Evolutionary conservation across 2,329 filamentous ascomycete species (phyloP).

Genomic region (Neoarthrinium moseri): DNA sequence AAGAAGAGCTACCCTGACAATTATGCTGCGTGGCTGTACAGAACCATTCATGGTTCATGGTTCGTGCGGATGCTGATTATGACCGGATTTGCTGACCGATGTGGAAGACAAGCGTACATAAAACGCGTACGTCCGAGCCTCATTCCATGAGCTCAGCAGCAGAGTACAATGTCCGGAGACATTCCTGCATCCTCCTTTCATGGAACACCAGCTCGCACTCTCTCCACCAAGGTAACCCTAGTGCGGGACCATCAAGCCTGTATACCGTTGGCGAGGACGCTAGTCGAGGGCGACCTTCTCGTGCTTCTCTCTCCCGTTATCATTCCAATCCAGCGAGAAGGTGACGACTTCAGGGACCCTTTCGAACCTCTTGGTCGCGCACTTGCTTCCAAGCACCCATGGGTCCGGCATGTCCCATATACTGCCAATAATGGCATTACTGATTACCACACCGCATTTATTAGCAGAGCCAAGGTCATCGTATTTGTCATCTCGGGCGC

Average conservation of each 20-base stretch:
- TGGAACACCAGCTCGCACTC: neutral
- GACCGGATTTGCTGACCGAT: neutral
- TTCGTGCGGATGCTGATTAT: too few species aligned
- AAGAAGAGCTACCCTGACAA: neutral
- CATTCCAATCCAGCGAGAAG: constrained; percentile 39
- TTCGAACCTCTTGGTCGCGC: constrained; percentile 70
- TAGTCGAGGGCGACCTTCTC: constrained; percentile 52
- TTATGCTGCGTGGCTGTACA: neutral
- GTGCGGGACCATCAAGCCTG: constrained; percentile 43
- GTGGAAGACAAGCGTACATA: neutral
- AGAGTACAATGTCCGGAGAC: neutral
- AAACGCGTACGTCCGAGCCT: neutral
- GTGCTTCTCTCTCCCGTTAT: constrained; percentile 61
- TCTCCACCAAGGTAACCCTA: constrained; percentile 15
- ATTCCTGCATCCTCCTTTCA: neutral
- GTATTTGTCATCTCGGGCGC: constrained; percentile 59
- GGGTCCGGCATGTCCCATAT: constrained; percentile 72
- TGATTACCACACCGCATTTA: constrained; percentile 60
- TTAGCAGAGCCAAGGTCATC: constrained; percentile 57
- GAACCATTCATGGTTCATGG: too few species aligned
- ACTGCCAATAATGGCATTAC: constrained; percentile 63
- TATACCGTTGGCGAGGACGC: constrained; percentile 44
- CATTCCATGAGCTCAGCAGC: too few species aligned
- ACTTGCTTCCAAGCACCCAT: constrained; percentile 57
- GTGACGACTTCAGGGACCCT: constrained; percentile 55